Evolutionary conservation across 2,329 filamentous ascomycete species (phyloP).

Genomic region (Stagonosporopsis rhizophila): DNA sequence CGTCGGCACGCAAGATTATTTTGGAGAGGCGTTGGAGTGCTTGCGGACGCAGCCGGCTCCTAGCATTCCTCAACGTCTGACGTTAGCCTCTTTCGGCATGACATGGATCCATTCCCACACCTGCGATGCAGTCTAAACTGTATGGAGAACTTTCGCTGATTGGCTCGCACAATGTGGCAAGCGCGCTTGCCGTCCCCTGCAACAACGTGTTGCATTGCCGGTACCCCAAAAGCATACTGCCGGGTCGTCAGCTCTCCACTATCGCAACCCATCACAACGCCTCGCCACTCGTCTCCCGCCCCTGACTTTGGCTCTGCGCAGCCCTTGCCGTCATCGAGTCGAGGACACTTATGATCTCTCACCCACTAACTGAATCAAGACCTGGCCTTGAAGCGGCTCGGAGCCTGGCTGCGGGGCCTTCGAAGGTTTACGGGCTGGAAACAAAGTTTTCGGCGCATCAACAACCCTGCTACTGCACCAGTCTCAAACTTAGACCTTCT

Average conservation of each 20-base stretch:
- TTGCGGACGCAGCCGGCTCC: constrained; percentile 41
- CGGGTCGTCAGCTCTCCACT: constrained; percentile 13
- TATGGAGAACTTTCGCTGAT: constrained; percentile 12
- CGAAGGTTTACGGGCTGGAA: constrained; percentile 42
- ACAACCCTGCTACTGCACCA: constrained; percentile 48
- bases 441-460: constrained; percentile 48
- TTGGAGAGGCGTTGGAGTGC: constrained; percentile 18
- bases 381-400: constrained; percentile 32
- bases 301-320: constrained; percentile 4
- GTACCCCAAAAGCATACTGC: constrained; percentile 9
- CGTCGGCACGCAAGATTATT: constrained; percentile 5
- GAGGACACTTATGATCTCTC: constrained; percentile 15
- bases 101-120: constrained; percentile 32
- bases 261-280: constrained; percentile 20
- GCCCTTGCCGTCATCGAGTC: constrained; percentile 18
- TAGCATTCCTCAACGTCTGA: constrained; percentile 41
- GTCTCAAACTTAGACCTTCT: constrained; percentile 46
- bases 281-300: constrained; percentile 4
- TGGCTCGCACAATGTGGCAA: constrained; percentile 7
- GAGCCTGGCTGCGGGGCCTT: constrained; percentile 30
- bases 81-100: constrained; percentile 47
- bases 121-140: constrained; percentile 8
- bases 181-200: constrained; percentile 9
- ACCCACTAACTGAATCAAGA: constrained; percentile 24
- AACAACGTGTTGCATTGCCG: constrained; percentile 21